Base-by-base conservation (phyloP, 164 flowering plant species). In the Aristolochia contorta region DNA sequence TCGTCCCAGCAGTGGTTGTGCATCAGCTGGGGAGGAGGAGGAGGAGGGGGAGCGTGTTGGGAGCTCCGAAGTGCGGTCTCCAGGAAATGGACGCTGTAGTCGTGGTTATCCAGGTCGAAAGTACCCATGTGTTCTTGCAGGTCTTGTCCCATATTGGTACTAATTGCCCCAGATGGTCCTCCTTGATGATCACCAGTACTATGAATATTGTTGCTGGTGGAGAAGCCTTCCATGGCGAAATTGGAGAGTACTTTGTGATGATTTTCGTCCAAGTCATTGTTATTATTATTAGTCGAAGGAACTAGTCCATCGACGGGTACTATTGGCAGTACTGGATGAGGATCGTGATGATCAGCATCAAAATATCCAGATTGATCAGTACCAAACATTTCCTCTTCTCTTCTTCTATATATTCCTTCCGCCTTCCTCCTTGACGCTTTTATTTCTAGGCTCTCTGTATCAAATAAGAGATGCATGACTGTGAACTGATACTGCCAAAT, bases 31-130 rank as follows among this genome's bases (percentile, higher is more conserved):
- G n/a, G n/a, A n/a, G n/a, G n/a, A n/a, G n/a, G n/a, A n/a, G n/a
- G n/a, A n/a, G n/a, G n/a, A n/a, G 25, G 23, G 21, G 54, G 54
- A 20, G 71, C 82, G 81, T 77, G 65, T 61, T 77, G 32, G 67
- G 61, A 14, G 73, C 77, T 54, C 67, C 73, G 16, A 68, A 65
- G 0, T 51, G 50, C 1, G 16, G 55, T 9, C 37, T 74, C 74
- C 62, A 69, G 66, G 67, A 68, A 53, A 23, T 73, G 70, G 59
- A 51, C 57, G 46, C 68, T 55, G 69, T 67, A 60, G 37, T 69
- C 67, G 6, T 63, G 69, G 3, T 72, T 72, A 9, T 52, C 16
- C 19, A 64, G 19, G 10, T 69, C 77, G 60, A 72, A 71, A n/a
- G n/a, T n/a, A 14, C 50, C 60, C 23, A 65, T 53, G 14, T 75